Conservation (phyloP, 2,329 filamentous ascomycete genomes). For the Dactylellina leptospora region DNA sequence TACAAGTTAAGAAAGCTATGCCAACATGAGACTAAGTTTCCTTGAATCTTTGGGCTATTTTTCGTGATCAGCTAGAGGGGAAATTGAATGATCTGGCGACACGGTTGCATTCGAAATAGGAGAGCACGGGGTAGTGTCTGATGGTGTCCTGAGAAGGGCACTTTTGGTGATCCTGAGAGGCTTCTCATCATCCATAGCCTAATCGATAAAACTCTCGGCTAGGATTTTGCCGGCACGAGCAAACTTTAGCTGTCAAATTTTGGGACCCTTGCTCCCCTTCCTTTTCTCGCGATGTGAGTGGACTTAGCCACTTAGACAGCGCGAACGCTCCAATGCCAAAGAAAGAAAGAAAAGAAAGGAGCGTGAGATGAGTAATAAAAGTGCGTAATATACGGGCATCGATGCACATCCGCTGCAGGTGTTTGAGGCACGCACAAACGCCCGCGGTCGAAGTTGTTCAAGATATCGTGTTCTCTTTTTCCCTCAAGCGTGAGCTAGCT, state of each 20-base stretch:
- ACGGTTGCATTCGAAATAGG: constrained; percentile 30
- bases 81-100: constrained; percentile 42
- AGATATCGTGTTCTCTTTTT: constrained; percentile 9
- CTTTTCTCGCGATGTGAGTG: neutral
- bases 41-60: constrained; percentile 4
- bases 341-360: constrained; percentile 6
- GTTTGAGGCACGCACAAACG: constrained; percentile 8
- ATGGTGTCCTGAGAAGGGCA: constrained; percentile 17
- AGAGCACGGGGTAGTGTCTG: constrained; percentile 31
- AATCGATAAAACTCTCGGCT: constrained; percentile 46
- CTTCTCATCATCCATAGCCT: constrained; percentile 19
- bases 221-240: constrained; percentile 46
- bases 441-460: neutral
- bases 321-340: neutral
- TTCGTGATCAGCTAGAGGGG: constrained; percentile 7
- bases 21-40: neutral
- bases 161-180: neutral
- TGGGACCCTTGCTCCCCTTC: constrained; percentile 2
- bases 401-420: constrained; percentile 18
- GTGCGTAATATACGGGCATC: constrained; percentile 49
- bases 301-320: constrained; percentile 25
- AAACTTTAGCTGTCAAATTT: constrained; percentile 23
- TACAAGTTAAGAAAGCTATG: neutral
- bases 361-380: constrained; percentile 52
- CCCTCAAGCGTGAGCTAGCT: neutral